phyloP scores from a whole-genome alignment of 2,329 filamentous ascomycete species.

The Proliferodiscus dingleyae region DNA sequence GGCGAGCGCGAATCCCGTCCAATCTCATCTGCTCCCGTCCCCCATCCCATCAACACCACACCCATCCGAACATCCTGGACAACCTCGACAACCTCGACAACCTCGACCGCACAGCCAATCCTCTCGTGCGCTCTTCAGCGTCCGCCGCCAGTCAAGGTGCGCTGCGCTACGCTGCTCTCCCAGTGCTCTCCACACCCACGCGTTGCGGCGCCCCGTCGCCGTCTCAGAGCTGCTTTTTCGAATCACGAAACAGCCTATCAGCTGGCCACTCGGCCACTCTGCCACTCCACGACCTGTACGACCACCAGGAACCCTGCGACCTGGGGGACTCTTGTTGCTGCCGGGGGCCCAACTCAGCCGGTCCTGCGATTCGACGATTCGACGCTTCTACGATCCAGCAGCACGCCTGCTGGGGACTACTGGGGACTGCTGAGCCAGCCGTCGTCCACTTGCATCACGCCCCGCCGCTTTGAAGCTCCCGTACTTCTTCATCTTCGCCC shows the following conservation, averaged over 20 bases:
- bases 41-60: too few species aligned
- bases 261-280: slow-evolving; percentile 9
- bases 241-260: slow-evolving; percentile 11
- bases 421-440: too few species aligned
- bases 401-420: too few species aligned
- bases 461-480: slow-evolving; percentile 12
- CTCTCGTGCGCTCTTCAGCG: not conserved
- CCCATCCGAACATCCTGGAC: too few species aligned
- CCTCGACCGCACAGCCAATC: slow-evolving; percentile 3
- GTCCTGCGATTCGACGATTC: not conserved
- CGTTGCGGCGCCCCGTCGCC: slow-evolving; percentile 4
- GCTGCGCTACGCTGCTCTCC: too few species aligned
- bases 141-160: not conserved
- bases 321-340: too few species aligned
- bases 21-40: slow-evolving; percentile 18
- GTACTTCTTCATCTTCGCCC: slow-evolving; percentile 2
- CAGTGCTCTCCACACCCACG: too few species aligned
- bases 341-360: not conserved
- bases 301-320: too few species aligned
- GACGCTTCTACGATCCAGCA: not conserved
- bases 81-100: too few species aligned
- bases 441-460: slow-evolving; percentile 16
- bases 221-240: slow-evolving; percentile 3
- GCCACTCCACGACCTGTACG: not conserved
- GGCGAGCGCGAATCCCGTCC: slow-evolving; percentile 26